These are phyloP conservation scores for Pseudonitzschia delicatissima DNA, from an alignment of 108 stramenopile genomes.

Conservation along the genomic window DNA sequence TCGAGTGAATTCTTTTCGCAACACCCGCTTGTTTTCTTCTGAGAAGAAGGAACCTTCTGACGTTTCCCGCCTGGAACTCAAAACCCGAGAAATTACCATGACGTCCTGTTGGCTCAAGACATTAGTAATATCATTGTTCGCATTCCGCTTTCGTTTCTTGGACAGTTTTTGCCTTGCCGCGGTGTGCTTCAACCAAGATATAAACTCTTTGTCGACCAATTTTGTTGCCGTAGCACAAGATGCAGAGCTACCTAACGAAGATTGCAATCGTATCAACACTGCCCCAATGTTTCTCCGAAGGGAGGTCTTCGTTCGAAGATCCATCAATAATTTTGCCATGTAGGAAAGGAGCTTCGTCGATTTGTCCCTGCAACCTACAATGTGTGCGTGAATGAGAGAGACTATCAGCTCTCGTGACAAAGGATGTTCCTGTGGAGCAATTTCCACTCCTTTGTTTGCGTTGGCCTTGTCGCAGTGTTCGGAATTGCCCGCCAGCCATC, in stretches of 20 bases:
- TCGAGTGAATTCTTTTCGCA: background rate
- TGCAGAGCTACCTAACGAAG: background rate
- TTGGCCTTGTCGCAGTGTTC: background rate
- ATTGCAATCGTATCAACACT: constrained; percentile 8
- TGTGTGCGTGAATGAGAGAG: constrained; percentile 3
- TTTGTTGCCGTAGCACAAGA: background rate
- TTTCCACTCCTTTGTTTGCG: background rate
- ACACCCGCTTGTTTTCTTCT: background rate
- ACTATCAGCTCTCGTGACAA: constrained; percentile 6
- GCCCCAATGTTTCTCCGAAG: constrained; percentile 9
- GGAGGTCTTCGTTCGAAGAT: background rate
- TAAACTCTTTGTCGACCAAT: background rate
- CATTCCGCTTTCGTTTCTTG: constrained; percentile 12
- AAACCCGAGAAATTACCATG: background rate
- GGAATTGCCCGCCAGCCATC: constrained; percentile 3
- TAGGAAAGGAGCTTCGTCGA: background rate
- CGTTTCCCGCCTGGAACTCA: background rate
- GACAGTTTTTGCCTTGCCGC: background rate
- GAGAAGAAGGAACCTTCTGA: background rate
- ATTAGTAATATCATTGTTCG: background rate
- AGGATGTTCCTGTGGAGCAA: background rate
- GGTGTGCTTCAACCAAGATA: background rate
- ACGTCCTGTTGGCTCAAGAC: background rate
- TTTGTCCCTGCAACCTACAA: background rate
- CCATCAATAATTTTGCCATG: constrained; percentile 9